phyloP scores from a whole-genome alignment of 2,329 filamentous ascomycete species.

The Aureobasidium leucospermi region DNA sequence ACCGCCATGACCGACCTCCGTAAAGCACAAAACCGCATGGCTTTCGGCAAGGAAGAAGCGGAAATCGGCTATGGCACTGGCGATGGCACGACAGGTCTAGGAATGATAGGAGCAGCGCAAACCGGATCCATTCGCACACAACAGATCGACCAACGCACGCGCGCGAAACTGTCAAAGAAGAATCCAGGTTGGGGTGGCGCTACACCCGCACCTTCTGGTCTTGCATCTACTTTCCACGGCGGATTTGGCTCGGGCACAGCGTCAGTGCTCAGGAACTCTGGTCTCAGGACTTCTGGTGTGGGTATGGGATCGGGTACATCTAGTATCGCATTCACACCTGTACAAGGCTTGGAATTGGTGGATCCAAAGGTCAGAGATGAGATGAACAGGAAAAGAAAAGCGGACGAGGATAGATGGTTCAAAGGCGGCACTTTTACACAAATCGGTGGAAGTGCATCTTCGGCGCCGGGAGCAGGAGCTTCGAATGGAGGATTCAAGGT shows the following conservation, averaged over 20 bases:
- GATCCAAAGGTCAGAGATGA: slow-evolving; percentile 88
- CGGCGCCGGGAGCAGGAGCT: background rate
- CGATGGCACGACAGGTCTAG: slow-evolving; percentile 77
- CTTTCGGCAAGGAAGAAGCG: slow-evolving; percentile 89
- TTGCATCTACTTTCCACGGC: slow-evolving; percentile 73
- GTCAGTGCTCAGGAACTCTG: slow-evolving; percentile 68
- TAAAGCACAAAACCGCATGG: slow-evolving; percentile 93
- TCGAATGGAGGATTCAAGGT: slow-evolving; percentile 63
- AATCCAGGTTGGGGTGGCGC: slow-evolving; percentile 87
- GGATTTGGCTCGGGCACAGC: slow-evolving; percentile 62
- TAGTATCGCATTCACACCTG: slow-evolving; percentile 85
- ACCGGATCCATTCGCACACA: slow-evolving; percentile 82
- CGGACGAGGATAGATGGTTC: slow-evolving; percentile 94
- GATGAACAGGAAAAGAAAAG: slow-evolving; percentile 81
- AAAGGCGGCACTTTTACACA: slow-evolving; percentile 96
- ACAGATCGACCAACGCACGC: slow-evolving; percentile 87
- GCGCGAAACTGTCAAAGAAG: slow-evolving; percentile 88
- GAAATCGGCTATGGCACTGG: slow-evolving; percentile 87
- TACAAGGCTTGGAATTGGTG: slow-evolving; percentile 89
- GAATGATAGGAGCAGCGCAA: slow-evolving; percentile 87
- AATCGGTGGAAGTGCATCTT: slow-evolving; percentile 52
- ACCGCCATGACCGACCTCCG: slow-evolving; percentile 94
- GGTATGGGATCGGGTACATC: slow-evolving; percentile 53
- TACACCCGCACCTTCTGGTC: slow-evolving; percentile 42
- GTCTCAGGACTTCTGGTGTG: slow-evolving; percentile 74